Base-by-base conservation (phyloP, 176 grass and related monocot genomes). In the Juncus inflexus region DNA sequence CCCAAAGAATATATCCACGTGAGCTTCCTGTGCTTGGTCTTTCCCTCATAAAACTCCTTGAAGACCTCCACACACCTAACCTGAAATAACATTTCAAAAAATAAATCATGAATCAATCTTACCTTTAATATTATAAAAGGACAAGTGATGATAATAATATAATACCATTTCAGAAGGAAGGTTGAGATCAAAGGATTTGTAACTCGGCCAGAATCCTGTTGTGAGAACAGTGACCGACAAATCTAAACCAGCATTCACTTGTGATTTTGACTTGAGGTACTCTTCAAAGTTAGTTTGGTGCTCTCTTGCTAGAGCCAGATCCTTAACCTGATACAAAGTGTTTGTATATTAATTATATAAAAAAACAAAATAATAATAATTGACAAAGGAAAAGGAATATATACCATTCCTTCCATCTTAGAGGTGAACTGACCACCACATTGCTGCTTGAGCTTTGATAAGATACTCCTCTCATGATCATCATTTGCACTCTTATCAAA, bases 1-100 rank as follows among this genome's bases (percentile, higher is more conserved):
- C 94, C 94, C 75, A 99, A 69, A 7, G 94, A 99, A 76, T 99
- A 99, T 82, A 99, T 99, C 94, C 94, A 99, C 19, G 85, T 92
- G 64, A 99, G 85, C 64, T 99, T 97, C 69, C 94, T 81, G 61
- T 86, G 85, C 15, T 99, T 92, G 71, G 94, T 90, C 86, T 80
- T 92, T 75, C 88, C 92, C 61, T 86, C 75, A 38, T 92, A 92
- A 28, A 99, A 99, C 53, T 99, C 83, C 75, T 86, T 90, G 54
- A 94, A 99, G 72, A 92, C 78, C 75, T 99, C 89, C 2, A 90
- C 83, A 64, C 94, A 99, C 84, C 84, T 99, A 8, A 99, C 95
- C 95, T 99, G 76, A 43, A 74, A 53, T 65, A 64, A 75, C 13
- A 52, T 63, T 75, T 76, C 6, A 51, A 35, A 47, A 54, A 73